Percentiles rank a stretch among this genome's conserved stretches.
Conservation (phyloP, 2,329 filamentous ascomycete genomes). For the Arthrocladium fulminans region DNA sequence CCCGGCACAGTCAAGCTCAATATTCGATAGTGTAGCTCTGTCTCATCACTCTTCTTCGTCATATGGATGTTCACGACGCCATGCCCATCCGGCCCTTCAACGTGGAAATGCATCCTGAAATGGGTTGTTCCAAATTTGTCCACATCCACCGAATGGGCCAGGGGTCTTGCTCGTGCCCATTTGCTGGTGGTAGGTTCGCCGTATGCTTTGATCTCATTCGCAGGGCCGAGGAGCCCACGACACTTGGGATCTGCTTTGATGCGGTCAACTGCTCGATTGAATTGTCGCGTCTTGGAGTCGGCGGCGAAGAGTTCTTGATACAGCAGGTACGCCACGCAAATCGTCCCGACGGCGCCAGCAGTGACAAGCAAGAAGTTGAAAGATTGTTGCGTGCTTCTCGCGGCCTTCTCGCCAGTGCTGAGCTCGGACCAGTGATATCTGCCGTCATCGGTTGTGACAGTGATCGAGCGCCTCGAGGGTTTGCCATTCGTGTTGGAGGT, state of each 20-base stretch:
- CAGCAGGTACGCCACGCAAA: slow-evolving; percentile 67
- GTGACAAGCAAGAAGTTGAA: slow-evolving; percentile 77
- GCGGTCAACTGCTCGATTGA: slow-evolving; percentile 75
- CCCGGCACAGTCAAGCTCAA: slow-evolving; percentile 67
- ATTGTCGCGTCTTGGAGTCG: slow-evolving; percentile 76
- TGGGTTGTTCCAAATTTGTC: slow-evolving; percentile 72
- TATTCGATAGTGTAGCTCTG: slow-evolving; percentile 68
- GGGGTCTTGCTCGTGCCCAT: slow-evolving; percentile 59
- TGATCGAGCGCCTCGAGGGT: slow-evolving; percentile 60
- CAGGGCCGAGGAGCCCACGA: slow-evolving; percentile 63
- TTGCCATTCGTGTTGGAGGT: slow-evolving; percentile 17
- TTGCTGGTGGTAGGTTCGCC: slow-evolving; percentile 74
- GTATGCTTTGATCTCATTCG: slow-evolving; percentile 66
- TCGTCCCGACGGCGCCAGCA: slow-evolving; percentile 68
- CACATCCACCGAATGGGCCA: slow-evolving; percentile 52
- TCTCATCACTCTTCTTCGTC: slow-evolving; percentile 55
- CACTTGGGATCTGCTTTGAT: slow-evolving; percentile 66
- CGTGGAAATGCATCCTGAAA: slow-evolving; percentile 75
- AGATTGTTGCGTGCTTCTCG: slow-evolving; percentile 77
- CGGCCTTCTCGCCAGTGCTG: slow-evolving; percentile 66
- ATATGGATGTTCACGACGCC: slow-evolving; percentile 73
- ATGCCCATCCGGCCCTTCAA: slow-evolving; percentile 64
- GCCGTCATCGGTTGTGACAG: slow-evolving; percentile 78
- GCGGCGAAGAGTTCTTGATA: slow-evolving; percentile 76
- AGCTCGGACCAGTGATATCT: slow-evolving; percentile 72